Conservation (phyloP, 176 grass and related monocot species). For the Cocos nucifera region DNA sequence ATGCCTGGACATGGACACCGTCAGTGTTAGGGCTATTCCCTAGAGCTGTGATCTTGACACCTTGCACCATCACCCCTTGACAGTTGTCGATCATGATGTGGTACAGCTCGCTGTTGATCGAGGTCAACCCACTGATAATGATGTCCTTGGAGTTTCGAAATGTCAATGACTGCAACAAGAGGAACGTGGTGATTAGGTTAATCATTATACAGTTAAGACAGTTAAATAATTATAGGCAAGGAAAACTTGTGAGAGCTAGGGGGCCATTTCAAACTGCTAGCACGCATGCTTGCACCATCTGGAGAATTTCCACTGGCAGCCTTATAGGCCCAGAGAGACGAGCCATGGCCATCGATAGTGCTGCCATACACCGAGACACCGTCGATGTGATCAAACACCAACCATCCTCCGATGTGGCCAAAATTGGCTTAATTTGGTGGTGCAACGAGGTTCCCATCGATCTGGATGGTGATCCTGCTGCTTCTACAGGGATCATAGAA, state of each 20-base stretch:
- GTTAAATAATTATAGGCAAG: no score
- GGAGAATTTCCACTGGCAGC: constrained; percentile 21
- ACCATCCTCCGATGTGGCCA: constrained; percentile 30
- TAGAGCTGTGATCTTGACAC: constrained; percentile 45
- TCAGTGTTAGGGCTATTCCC: constrained; percentile 82
- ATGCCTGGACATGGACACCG: constrained; percentile 68
- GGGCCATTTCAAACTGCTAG: no score
- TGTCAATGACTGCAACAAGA: constrained; percentile 48
- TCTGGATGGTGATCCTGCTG: constrained; percentile 38
- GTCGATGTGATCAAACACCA: constrained; percentile 55
- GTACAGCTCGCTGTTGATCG: constrained; percentile 69
- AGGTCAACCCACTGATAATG: constrained; percentile 45
- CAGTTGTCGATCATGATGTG: constrained; percentile 66
- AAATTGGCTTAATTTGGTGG: constrained; percentile 20
- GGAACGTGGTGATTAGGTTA: no score
- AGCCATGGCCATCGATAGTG: constrained; percentile 60
- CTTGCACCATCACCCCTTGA: constrained; percentile 34
- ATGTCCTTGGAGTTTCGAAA: constrained; percentile 66
- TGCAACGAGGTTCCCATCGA: constrained; percentile 51
- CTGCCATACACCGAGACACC: constrained; percentile 61
- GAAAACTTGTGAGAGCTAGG: no score
- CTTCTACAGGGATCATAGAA: constrained; percentile 60
- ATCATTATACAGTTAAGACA: no score
- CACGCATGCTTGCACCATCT: constrained; percentile 17
- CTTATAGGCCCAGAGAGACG: constrained; percentile 60